Conservation (phyloP, 176 grass and related monocot genomes). For the Melocanna baccifera region DNA sequence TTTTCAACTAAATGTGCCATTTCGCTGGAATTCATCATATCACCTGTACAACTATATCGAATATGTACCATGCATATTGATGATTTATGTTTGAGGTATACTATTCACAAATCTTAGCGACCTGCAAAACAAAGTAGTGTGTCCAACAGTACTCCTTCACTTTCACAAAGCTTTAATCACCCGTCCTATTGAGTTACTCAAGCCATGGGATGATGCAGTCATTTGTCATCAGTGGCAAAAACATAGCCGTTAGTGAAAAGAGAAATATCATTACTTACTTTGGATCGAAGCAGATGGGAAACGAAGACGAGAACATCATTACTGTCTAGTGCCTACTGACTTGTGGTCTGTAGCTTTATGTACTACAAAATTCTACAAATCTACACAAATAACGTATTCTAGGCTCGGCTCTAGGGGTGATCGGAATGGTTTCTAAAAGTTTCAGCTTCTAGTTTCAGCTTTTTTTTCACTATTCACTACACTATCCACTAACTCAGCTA, state of each 20-base stretch:
- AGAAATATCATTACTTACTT: conserved; percentile 26
- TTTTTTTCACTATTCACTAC: too few species aligned
- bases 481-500: too few species aligned
- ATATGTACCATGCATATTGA: neutral
- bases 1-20: neutral
- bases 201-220: neutral
- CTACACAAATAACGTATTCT: neutral
- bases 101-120: neutral
- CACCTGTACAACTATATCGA: neutral
- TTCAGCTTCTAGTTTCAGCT: too few species aligned
- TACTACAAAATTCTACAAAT: neutral
- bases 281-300: neutral
- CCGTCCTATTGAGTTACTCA: neutral
- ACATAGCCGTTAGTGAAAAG: conserved; percentile 36
- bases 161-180: neutral
- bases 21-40: neutral
- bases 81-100: neutral
- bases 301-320: neutral
- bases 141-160: neutral
- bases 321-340: neutral
- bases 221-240: neutral
- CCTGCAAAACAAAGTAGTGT: neutral
- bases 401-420: neutral
- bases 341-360: neutral
- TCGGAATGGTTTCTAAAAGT: too few species aligned